These are phyloP conservation scores for Mediolabrus comicus DNA, from an alignment of 108 stramenopile species.

Conservation along the genomic window DNA sequence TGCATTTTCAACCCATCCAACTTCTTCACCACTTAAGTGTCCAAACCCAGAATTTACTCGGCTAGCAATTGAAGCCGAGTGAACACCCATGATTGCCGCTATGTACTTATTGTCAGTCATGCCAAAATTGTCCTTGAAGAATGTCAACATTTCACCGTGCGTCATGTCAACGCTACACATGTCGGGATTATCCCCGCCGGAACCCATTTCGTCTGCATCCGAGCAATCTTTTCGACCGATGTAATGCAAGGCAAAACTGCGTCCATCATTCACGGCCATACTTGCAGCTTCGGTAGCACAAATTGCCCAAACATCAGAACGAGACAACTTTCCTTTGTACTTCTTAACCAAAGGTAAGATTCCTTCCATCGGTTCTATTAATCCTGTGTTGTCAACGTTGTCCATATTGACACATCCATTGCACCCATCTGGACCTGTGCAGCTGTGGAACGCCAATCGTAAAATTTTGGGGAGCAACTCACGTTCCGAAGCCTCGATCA, in stretches of 20 bases:
- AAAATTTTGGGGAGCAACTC: constrained; percentile 38
- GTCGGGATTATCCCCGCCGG: constrained; percentile 25
- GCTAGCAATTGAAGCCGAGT: constrained; percentile 42
- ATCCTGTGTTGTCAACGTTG: constrained; percentile 48
- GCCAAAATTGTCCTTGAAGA: constrained; percentile 48
- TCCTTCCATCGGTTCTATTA: constrained; percentile 46
- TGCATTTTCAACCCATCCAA: constrained; percentile 21
- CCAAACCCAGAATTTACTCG: constrained; percentile 46
- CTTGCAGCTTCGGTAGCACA: constrained; percentile 48
- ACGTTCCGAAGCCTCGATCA: constrained; percentile 5
- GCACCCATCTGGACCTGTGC: constrained; percentile 43
- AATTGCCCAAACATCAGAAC: constrained; percentile 63
- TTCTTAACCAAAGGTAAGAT: constrained; percentile 30
- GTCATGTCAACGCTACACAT: constrained; percentile 14
- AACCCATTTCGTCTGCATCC: constrained; percentile 19
- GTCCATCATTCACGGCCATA: constrained; percentile 20
- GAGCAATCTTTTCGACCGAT: constrained; percentile 25
- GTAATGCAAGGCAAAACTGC: constrained; percentile 31
- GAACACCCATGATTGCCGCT: constrained; percentile 57
- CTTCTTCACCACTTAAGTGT: constrained; percentile 28
- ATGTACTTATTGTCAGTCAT: constrained; percentile 40
- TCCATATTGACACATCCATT: constrained; percentile 59
- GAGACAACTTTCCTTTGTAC: constrained; percentile 21
- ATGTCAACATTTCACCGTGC: constrained; percentile 29
- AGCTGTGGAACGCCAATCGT: constrained; percentile 57